These are phyloP conservation scores for Carex pumila DNA, from an alignment of 176 grass and related monocot genomes.

Conservation along the genomic window DNA sequence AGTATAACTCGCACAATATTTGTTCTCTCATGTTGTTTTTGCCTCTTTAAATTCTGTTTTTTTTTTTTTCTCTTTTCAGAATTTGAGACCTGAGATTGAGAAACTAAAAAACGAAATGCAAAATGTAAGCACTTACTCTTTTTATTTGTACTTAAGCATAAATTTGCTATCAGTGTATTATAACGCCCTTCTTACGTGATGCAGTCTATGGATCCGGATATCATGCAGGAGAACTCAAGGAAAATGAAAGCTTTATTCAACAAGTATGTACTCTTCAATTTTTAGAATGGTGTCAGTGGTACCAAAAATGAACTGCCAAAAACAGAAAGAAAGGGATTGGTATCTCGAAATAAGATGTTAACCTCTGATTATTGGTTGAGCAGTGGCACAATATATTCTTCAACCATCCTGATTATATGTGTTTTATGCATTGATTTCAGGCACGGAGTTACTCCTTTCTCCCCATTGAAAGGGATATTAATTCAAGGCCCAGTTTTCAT, in stretches of 20 bases:
- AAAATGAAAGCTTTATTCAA: conserved; percentile 53
- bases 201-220: conserved; percentile 47
- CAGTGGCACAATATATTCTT: not conserved
- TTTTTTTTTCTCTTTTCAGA: conserved; percentile 35
- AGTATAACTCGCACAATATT: not conserved
- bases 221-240: conserved; percentile 28
- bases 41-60: conserved; percentile 12
- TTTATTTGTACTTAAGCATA: conserved; percentile 9
- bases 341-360: not conserved
- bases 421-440: conserved; percentile 26
- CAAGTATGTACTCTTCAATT: conserved; percentile 40
- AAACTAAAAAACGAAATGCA: conserved; percentile 43
- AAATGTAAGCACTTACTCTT: conserved; percentile 47
- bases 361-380: not conserved
- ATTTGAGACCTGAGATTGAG: conserved; percentile 67
- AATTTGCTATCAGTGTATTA: not conserved
- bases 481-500: conserved; percentile 80
- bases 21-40: conserved; percentile 3
- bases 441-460: conserved; percentile 72
- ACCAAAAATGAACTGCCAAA: not conserved
- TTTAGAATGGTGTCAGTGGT: not conserved
- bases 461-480: conserved; percentile 70
- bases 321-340: not conserved
- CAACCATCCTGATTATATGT: not conserved
- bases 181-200: conserved; percentile 10